Evolutionary conservation across 1,139 yeast genomes (phyloP).

Genomic region (Meyerozyma athensensis): DNA sequence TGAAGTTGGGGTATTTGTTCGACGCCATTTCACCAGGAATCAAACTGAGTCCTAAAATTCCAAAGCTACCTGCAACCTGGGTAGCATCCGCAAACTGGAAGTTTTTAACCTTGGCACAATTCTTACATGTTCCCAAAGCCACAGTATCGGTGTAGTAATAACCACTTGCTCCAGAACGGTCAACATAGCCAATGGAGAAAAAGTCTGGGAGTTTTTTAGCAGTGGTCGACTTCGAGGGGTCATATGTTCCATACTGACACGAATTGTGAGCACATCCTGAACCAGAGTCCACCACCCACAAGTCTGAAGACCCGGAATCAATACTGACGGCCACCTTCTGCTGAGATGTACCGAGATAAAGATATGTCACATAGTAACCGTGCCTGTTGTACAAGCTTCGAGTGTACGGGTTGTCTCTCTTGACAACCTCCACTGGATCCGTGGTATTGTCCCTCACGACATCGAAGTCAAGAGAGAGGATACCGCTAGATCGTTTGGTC

Average conservation of each 20-base stretch:
- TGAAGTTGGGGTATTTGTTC: slow-evolving; percentile 14
- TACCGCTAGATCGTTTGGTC: neutral
- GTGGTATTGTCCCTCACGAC: neutral
- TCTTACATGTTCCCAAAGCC: slow-evolving; percentile 9
- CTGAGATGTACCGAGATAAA: slow-evolving; percentile 7
- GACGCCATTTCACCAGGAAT: slow-evolving; percentile 9
- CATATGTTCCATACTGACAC: slow-evolving; percentile 9
- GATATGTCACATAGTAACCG: neutral
- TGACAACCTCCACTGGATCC: neutral
- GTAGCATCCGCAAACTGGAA: slow-evolving; percentile 17
- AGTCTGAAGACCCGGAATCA: slow-evolving; percentile 21
- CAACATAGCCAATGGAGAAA: slow-evolving; percentile 14
- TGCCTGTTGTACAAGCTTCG: neutral
- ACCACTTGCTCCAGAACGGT: slow-evolving; percentile 13
- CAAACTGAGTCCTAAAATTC: slow-evolving; percentile 18
- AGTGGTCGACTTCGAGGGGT: slow-evolving; percentile 9
- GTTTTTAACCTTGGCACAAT: slow-evolving; percentile 10
- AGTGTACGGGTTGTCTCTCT: neutral
- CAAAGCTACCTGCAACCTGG: slow-evolving; percentile 9
- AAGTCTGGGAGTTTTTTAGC: slow-evolving; percentile 5
- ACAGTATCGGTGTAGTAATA: slow-evolving; percentile 16
- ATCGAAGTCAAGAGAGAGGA: neutral
- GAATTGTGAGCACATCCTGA: neutral
- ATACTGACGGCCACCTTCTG: slow-evolving; percentile 12
- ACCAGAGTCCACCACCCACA: slow-evolving; percentile 12